A percentile compares a stretch with the other conserved stretches of the same genome.
These are phyloP conservation scores for Scleroderma citrinum DNA, from an alignment of 768 basidiomycete species.

Conservation along the genomic window DNA sequence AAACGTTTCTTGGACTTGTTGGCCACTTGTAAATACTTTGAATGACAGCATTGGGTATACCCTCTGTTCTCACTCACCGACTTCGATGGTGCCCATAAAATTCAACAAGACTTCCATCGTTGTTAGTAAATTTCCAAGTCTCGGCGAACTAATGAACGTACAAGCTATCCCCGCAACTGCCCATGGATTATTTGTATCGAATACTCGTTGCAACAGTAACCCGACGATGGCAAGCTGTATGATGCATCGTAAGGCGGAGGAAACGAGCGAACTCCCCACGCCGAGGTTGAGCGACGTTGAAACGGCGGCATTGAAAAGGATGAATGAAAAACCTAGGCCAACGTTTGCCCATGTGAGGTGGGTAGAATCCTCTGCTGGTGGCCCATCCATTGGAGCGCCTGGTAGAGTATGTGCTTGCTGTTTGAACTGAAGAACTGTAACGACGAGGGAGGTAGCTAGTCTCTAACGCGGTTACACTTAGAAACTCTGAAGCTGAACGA, in stretches of 20 bases:
- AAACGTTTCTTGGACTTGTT: constrained; percentile 76
- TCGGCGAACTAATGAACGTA: constrained; percentile 35
- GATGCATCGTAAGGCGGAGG: constrained; percentile 68
- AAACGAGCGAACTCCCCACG: constrained; percentile 59
- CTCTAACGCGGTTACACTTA: no score
- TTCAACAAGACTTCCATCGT: constrained; percentile 45
- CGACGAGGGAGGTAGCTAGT: no score
- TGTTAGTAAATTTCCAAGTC: background rate
- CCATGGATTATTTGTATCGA: constrained; percentile 70
- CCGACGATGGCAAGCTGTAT: constrained; percentile 75
- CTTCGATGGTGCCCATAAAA: constrained; percentile 40
- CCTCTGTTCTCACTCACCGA: constrained; percentile 44
- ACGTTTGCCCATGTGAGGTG: constrained; percentile 70
- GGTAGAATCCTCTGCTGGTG: constrained; percentile 12
- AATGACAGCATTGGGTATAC: background rate
- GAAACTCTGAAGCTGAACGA: no score
- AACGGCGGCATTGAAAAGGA: constrained; percentile 63
- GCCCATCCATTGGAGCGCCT: constrained; percentile 24
- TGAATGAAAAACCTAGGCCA: constrained; percentile 66
- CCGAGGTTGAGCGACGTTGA: constrained; percentile 63
- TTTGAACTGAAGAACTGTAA: no score
- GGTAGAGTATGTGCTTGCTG: no score
- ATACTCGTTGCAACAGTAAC: constrained; percentile 62
- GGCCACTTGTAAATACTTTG: constrained; percentile 41
- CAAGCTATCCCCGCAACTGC: constrained; percentile 68